Base-by-base conservation (phyloP, 441 rosid genomes). In the Populus hybrid region DNA sequence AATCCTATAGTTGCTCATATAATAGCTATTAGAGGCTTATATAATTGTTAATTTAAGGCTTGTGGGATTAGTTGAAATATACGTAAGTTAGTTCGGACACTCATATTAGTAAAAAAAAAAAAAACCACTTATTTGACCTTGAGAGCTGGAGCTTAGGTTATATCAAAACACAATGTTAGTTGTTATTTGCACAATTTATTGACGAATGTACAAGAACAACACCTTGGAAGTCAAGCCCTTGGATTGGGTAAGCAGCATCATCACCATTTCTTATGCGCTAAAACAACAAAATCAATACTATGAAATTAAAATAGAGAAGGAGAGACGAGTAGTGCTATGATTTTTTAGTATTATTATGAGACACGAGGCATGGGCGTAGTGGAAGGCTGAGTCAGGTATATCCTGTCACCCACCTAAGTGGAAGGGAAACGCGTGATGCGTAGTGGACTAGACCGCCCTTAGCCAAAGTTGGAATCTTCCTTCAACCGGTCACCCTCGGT, bases 351-450 rank as follows among this genome's bases (percentile, higher is more conserved):
- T 30, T 30, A 30, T 30, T 30, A 30, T 30, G 59, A 16, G 61
- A 18, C 61, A 53, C n/a, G 14, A 11, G 50, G 14, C 7, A 1
- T 5, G 7, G n/a, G n/a, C 7, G 3, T 8, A 53, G 80, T 80
- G 87, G 87, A 74, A 78, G 35, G 78, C 23, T 84, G 86, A 84
- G 82, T 81, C 86, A 72, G 82, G 84, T 81, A 40, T 78, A 78
- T 84, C 74, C 83, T 88, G 88, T 88, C 87, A 76, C 85, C 84
- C 83, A 79, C 86, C 78, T 5, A 65, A 70, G 19, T 30, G 67
- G 70, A 67, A 70, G 23, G 6, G 59, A 74, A 82, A 79, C 84
- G 86, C 88, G 84, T 76, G 23, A 38, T 8, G 75, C 38, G 61
- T 18, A 2, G 75, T 61, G 30, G 42, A 32, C 75, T 50, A 21